Percentiles rank a stretch among this genome's conserved stretches.
Conservation (phyloP, 192 early-diverging fungal genomes). For the Backusella liffmaniae region DNA sequence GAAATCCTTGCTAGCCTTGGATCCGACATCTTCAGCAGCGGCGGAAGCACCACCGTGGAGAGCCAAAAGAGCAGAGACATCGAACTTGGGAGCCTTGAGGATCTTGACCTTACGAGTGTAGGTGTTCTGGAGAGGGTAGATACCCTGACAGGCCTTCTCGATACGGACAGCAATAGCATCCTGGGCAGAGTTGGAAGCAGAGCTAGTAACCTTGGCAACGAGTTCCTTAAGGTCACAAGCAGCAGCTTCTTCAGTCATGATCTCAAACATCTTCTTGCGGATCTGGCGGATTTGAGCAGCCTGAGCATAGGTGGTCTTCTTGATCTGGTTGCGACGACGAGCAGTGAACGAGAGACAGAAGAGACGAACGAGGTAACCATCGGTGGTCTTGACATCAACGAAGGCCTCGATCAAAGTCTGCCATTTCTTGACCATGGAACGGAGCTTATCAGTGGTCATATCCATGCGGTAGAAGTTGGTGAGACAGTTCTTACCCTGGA, state of each 20-base stretch:
- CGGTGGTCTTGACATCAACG: conserved; percentile 99
- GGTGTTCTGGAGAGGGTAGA: conserved; percentile 98
- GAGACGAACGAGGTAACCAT: conserved; percentile 98
- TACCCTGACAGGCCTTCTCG: conserved; percentile 93
- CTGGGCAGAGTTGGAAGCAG: conserved; percentile 34
- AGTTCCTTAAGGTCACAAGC: conserved; percentile 92
- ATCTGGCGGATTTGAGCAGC: conserved; percentile 95
- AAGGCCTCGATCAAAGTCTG: conserved; percentile 96
- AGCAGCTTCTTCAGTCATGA: conserved; percentile 84
- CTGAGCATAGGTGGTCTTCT: conserved; percentile 98
- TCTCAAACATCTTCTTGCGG: conserved; percentile 99
- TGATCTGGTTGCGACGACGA: conserved; percentile 90
- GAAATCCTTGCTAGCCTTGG: conserved; percentile 72
- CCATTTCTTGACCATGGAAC: conserved; percentile 99
- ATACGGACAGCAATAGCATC: conserved; percentile 98
- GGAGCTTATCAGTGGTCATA: conserved; percentile 99
- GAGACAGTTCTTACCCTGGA: too few relatives aligned
- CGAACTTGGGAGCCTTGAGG: conserved; percentile 96
- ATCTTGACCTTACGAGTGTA: conserved; percentile 99
- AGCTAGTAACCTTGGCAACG: conserved; percentile 90
- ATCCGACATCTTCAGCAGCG: conserved; percentile 80
- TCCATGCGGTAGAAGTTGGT: conserved; percentile 70
- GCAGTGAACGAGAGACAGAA: conserved; percentile 98
- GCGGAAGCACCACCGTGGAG: conserved; percentile 86
- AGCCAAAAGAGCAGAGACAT: conserved; percentile 94